Conservation (phyloP, 352 stramenopile species). For the Pythium coloratum region DNA sequence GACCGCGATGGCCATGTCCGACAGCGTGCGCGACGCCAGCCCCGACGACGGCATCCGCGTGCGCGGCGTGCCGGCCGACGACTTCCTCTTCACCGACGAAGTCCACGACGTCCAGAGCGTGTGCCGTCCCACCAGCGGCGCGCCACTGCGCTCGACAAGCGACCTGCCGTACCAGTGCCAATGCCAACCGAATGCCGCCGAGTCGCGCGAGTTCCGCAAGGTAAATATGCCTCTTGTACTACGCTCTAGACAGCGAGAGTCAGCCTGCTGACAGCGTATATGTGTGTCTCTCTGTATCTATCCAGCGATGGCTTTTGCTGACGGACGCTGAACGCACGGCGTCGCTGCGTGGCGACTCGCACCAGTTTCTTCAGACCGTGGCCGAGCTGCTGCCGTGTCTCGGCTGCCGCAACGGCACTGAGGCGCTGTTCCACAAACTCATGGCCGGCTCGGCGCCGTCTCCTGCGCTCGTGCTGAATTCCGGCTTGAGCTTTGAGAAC, state of each 20-base stretch:
- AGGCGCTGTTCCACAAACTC: constrained; percentile 75
- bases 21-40: constrained; percentile 34
- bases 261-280: neutral
- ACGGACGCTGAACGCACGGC: constrained; percentile 71
- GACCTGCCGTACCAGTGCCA: constrained; percentile 37
- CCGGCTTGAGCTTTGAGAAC: constrained; percentile 57
- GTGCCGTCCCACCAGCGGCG: constrained; percentile 19
- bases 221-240: constrained; percentile 23
- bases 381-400: constrained; percentile 73
- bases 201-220: constrained; percentile 84
- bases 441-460: constrained; percentile 36
- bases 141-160: constrained; percentile 22
- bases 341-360: constrained; percentile 60
- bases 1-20: constrained; percentile 45
- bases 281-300: constrained; percentile 10
- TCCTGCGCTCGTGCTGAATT: constrained; percentile 49
- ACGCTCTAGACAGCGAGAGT: too few species aligned
- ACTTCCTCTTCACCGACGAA: constrained; percentile 26
- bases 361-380: constrained; percentile 75
- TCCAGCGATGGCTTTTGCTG: constrained; percentile 75
- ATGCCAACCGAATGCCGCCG: constrained; percentile 65
- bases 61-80: constrained; percentile 22
- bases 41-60: constrained; percentile 36
- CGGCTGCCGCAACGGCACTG: constrained; percentile 75
- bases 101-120: constrained; percentile 13